phyloP scores from a whole-genome alignment of 225 moss, liverwort and hornwort species.

The Physcomitrium patens region DNA sequence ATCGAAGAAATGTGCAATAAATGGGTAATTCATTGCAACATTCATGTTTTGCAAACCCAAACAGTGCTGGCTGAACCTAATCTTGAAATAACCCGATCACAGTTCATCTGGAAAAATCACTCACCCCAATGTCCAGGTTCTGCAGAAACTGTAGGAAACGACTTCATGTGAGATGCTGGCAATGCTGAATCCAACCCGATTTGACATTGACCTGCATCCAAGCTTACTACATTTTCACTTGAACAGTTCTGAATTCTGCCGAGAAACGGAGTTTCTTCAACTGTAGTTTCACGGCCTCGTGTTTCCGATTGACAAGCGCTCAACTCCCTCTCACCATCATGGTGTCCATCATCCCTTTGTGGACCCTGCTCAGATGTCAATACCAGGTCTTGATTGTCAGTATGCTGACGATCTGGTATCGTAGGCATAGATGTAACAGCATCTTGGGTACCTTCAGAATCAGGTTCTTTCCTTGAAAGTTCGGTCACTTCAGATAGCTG shows the following conservation, averaged over 20 bases:
- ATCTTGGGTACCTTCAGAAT: constrained; percentile 41
- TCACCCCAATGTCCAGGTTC: constrained; percentile 40
- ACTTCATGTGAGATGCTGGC: constrained; percentile 1
- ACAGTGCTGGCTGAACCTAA: constrained; percentile 15
- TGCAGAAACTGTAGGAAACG: constrained; percentile 14
- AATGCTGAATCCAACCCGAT: background rate
- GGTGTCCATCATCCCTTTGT: constrained; percentile 25
- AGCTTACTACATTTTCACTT: background rate
- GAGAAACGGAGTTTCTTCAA: constrained; percentile 14
- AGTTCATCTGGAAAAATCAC: too few species aligned
- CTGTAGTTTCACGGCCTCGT: constrained; percentile 28
- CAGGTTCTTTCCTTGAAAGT: constrained; percentile 33
- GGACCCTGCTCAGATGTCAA: constrained; percentile 25
- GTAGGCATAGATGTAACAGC: constrained; percentile 22
- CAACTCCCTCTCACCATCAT: constrained; percentile 37
- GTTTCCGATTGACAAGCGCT: constrained; percentile 11
- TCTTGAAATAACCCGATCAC: constrained; percentile 8
- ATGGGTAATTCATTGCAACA: background rate
- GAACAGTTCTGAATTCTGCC: constrained; percentile 25
- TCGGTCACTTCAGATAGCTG: constrained; percentile 45
- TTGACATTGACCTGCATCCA: constrained; percentile 23
- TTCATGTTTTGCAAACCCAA: constrained; percentile 18
- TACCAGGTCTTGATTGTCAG: constrained; percentile 23
- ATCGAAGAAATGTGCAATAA: background rate
- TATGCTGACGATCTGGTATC: constrained; percentile 30